Conservation (phyloP, 768 basidiomycete species). For the Terana coerulea region DNA sequence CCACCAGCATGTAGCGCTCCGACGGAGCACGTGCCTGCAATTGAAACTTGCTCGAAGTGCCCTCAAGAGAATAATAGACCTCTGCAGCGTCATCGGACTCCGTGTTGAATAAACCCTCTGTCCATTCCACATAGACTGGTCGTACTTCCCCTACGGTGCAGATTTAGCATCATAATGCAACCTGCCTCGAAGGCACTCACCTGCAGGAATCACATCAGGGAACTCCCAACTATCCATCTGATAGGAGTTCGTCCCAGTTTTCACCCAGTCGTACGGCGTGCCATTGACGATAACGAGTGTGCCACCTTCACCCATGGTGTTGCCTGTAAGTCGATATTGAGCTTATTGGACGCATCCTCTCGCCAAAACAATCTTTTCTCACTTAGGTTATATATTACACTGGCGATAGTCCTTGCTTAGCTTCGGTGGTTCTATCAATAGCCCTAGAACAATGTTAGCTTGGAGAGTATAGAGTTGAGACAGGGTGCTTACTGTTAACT, state of each 20-base stretch:
- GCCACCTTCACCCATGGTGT: constrained; percentile 5
- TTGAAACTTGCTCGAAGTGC: constrained; percentile 8
- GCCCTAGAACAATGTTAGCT: too few relatives aligned
- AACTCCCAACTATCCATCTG: constrained; percentile 11
- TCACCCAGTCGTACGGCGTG: constrained; percentile 8
- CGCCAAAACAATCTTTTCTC: neutral
- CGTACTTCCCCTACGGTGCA: neutral
- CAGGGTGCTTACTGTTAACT: neutral
- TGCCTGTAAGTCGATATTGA: neutral
- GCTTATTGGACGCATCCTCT: neutral
- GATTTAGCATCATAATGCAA: neutral
- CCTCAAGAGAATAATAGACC: neutral
- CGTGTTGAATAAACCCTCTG: neutral
- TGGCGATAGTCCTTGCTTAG: neutral
- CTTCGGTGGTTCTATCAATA: neutral
- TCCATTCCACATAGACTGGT: constrained; percentile 2
- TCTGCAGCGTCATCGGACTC: constrained; percentile 4
- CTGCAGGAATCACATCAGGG: constrained; percentile 3
- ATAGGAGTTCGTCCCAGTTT: neutral
- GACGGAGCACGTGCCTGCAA: constrained; percentile 1
- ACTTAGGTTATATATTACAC: neutral
- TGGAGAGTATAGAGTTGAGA: neutral
- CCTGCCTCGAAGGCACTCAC: neutral
- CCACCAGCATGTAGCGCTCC: neutral
- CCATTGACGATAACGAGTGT: constrained; percentile 4